Conservation (phyloP, 2,329 filamentous ascomycete species). For the Zymoseptoria tritici region DNA sequence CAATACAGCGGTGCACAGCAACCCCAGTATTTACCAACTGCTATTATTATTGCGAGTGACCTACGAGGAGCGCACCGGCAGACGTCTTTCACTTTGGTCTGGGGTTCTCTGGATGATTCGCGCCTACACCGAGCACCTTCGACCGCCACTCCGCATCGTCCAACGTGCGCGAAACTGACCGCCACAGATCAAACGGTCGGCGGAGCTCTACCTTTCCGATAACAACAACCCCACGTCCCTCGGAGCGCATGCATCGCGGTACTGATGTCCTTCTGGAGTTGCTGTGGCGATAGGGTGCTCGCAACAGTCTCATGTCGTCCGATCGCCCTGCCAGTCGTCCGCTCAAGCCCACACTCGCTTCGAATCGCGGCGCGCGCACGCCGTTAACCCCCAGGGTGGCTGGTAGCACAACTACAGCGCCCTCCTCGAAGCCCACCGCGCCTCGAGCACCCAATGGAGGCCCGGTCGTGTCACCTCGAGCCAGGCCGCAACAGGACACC, state of each 20-base stretch:
- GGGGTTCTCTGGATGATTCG: background rate
- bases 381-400: conserved; percentile 54
- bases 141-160: background rate
- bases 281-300: background rate
- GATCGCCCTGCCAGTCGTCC: conserved; percentile 12
- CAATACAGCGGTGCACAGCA: background rate
- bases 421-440: conserved; percentile 26
- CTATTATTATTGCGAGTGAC: background rate
- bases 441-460: conserved; percentile 23
- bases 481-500: conserved; percentile 31
- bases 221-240: background rate
- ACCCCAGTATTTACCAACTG: background rate
- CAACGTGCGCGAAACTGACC: background rate
- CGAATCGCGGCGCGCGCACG: conserved; percentile 48
- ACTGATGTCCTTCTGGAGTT: background rate
- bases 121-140: background rate
- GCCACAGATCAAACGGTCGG: background rate
- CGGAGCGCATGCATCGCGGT: background rate
- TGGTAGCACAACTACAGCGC: conserved; percentile 16
- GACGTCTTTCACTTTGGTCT: background rate
- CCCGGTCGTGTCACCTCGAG: conserved; percentile 31
- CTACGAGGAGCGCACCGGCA: background rate
- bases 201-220: background rate
- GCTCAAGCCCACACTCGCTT: conserved; percentile 43
- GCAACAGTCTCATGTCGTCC: conserved; percentile 8